Evolutionary conservation across 345 rosid species (phyloP), one percentile per base, ranked within the genome.

Genomic region (Acer yangbiense): DNA sequence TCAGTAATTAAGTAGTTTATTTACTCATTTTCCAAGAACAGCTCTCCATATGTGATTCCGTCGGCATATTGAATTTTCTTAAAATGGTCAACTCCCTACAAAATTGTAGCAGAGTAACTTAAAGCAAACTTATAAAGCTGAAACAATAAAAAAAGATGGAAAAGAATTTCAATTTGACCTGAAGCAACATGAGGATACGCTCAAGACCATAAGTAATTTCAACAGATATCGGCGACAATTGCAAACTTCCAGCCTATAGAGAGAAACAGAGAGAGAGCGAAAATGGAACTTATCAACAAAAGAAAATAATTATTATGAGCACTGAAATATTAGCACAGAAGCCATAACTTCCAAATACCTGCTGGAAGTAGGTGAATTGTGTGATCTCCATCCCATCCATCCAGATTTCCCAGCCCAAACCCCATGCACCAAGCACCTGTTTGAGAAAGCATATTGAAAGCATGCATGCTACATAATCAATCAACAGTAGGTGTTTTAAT

Each of bases 301-400:
- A 46, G 57, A 65, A 61, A 69, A 6, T 12, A 70, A 69, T 13
- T 20, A 27, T 70, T 50, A 61, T 35, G 20, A 48, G 27, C 50
- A 16, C 32, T 50, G 29, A 20, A 65, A 44, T 57, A n/a, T 46
- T 32, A 35, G 39, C 23, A 46, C 54, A 23, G 27, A 62, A 63
- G 32, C 44, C 13, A 18, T 3, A 67, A 68, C 55, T 61, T 75
- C 29, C 46, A 69, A 29, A 48, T 73, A 95, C 99, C 99, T 95
- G 99, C 86, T 95, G 99, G 81, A 95, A 95, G 87, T 95, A 95
- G 68, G 99, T 95, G 87, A 95, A 95, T 57, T 95, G 99, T 12
- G 99, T 95, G 85, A 95, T 89, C 88, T 95, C 99, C 98, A 95
- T 95, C 78, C 99, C 99, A 85, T 95, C 99, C 99, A 95, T 95